These are phyloP conservation scores for Trichoderma orchidacearum DNA, from an alignment of 495 filamentous ascomycete genomes.

Conservation along the genomic window DNA sequence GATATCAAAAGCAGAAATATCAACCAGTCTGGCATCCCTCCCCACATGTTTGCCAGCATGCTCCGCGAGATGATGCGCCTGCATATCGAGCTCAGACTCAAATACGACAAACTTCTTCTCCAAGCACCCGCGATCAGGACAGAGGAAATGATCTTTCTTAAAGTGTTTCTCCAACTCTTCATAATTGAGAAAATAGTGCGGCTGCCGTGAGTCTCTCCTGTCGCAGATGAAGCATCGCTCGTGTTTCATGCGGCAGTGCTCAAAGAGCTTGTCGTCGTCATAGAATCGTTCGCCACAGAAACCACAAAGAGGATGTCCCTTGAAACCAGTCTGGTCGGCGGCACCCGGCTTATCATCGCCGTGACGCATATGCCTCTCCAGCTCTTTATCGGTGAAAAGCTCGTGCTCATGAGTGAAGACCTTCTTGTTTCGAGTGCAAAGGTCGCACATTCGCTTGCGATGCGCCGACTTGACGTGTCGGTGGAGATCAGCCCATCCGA, in stretches of 20 bases:
- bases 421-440: slow-evolving; percentile 91
- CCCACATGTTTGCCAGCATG: slow-evolving; percentile 54
- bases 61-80: slow-evolving; percentile 32
- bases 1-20: slow-evolving; percentile 75
- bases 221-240: slow-evolving; percentile 95
- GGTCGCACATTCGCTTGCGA: slow-evolving; percentile 82
- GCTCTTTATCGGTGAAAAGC: slow-evolving; percentile 69
- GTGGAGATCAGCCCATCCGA: slow-evolving; percentile 88
- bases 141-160: slow-evolving; percentile 73
- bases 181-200: slow-evolving; percentile 85
- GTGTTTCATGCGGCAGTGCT: slow-evolving; percentile 83
- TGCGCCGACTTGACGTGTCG: slow-evolving; percentile 74
- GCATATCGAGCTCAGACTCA: slow-evolving; percentile 82
- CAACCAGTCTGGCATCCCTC: slow-evolving; percentile 73
- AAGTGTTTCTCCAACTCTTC: slow-evolving; percentile 75
- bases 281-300: slow-evolving; percentile 92
- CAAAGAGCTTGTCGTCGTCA: slow-evolving; percentile 86
- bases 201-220: slow-evolving; percentile 47
- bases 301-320: slow-evolving; percentile 84
- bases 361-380: slow-evolving; percentile 75
- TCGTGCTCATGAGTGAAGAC: slow-evolving; percentile 98
- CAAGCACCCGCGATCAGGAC: slow-evolving; percentile 69
- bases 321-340: slow-evolving; percentile 88
- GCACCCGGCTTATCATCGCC: slow-evolving; percentile 89
- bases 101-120: slow-evolving; percentile 99